Base-by-base conservation (phyloP, 2,329 filamentous ascomycete genomes). In the Aspergillus sp. region DNA sequence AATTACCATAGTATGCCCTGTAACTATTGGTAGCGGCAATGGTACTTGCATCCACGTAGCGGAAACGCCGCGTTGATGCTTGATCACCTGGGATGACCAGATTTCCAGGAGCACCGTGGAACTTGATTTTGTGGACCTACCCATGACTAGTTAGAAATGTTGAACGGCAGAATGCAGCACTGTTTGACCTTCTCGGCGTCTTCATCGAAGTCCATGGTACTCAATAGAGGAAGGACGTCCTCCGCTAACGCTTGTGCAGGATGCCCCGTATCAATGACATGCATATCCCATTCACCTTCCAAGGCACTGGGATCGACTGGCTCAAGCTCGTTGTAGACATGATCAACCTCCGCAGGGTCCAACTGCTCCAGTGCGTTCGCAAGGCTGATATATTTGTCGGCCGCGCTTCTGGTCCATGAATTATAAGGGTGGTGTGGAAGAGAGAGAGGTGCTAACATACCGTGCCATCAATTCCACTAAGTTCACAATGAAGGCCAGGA, bases 1-100 rank as follows among this genome's bases (percentile, higher is more conserved):
- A 13, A 41, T 54, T 38, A 2, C 51, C 36, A 28, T 54, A 54
- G 32, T 54, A 41, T 6, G 51, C 19, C 51, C 32, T 39, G 32
- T 54, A 54, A 25, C 39, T 38, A 54, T 54, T 54, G 2, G 51
- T 54, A 12, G 32, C 51, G 21, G 51, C 51, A 12, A 54, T 25
- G 5, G 21, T 41, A 30, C 21, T 28, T 36, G n/a, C 51, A 15
- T 41, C 32, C 21, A 54, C 51, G 28, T 54, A 43, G 13, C 51
- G 51, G 6, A 54, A 54, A 5, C 51, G 51, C 3, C 23, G 19
- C 17, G 9, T 28, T 13, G 4, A 5, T 8, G 13, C 13, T 13
- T 43, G 9, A 41, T 41, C 21, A 7, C 43, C 51, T 10, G 38
- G 15, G 19, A 54, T 17, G 3, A 43, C 3, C 12, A 39, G 36